These are phyloP conservation scores for Clavispora vitiphila DNA, from an alignment of 805 yeast species.

Conservation along the genomic window DNA sequence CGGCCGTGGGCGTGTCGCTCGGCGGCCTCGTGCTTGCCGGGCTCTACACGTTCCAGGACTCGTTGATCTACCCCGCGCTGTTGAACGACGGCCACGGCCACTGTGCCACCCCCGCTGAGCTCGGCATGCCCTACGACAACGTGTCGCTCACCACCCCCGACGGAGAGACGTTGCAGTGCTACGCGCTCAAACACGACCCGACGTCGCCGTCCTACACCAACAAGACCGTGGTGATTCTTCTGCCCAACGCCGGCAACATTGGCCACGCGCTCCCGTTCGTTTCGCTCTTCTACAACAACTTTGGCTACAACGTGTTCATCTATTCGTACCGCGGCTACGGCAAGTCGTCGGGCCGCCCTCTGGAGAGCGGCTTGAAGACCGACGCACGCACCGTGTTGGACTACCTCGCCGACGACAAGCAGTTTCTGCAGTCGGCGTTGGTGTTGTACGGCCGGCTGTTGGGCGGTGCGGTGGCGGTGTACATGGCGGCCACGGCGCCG, in stretches of 20 bases:
- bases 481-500: constrained; percentile 61
- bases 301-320: constrained; percentile 73
- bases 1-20: constrained; percentile 39
- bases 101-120: constrained; percentile 75
- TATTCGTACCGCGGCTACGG: constrained; percentile 94
- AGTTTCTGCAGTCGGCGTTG: constrained; percentile 47
- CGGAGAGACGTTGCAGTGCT: constrained; percentile 64
- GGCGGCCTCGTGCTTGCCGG: constrained; percentile 45
- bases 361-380: constrained; percentile 71
- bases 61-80: constrained; percentile 77
- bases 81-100: constrained; percentile 66
- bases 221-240: constrained; percentile 70
- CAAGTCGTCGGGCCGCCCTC: constrained; percentile 65
- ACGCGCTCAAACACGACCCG: constrained; percentile 48
- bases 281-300: constrained; percentile 53
- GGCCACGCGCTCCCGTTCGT: constrained; percentile 87
- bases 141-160: constrained; percentile 62
- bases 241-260: constrained; percentile 95
- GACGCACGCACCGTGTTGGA: constrained; percentile 75
- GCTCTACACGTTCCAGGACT: constrained; percentile 57
- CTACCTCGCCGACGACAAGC: constrained; percentile 49
- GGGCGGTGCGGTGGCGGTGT: constrained; percentile 93
- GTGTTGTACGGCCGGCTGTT: constrained; percentile 82
- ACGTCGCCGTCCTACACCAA: constrained; percentile 35
- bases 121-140: constrained; percentile 58